phyloP scores from a whole-genome alignment of 179 eudicot species.

The Silene noctiflora region DNA sequence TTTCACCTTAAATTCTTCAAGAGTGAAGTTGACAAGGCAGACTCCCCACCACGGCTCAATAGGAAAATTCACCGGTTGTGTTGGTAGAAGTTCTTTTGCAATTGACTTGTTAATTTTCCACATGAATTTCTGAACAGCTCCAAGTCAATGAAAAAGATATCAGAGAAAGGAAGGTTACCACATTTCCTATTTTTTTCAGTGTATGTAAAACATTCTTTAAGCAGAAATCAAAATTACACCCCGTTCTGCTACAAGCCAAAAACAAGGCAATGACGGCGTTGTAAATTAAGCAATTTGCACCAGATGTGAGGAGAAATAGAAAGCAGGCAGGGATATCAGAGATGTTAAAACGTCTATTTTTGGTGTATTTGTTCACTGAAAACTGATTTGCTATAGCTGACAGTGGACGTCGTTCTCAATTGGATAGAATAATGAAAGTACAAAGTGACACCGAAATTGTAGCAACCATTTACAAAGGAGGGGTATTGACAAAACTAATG shows the following conservation, averaged over 20 bases:
- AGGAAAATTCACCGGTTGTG: constrained; percentile 78
- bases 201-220: not conserved
- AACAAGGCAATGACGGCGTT: not conserved
- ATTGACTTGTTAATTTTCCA: constrained; percentile 99
- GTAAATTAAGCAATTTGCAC: not conserved
- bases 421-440: no score
- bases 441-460: no score
- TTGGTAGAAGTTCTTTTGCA: constrained; percentile 88
- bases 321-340: not conserved
- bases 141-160: constrained; percentile 27
- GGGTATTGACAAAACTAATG: not conserved
- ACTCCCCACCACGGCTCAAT: constrained; percentile 99
- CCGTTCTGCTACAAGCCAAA: not conserved
- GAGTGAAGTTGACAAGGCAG: constrained; percentile 91
- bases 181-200: constrained; percentile 6
- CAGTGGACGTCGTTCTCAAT: not conserved
- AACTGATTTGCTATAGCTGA: constrained; percentile 7
- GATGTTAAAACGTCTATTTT: not conserved
- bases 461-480: no score
- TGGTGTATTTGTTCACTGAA: not conserved
- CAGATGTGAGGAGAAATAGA: not conserved
- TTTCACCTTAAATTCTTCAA: constrained; percentile 94
- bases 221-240: constrained; percentile 4
- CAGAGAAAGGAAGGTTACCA: constrained; percentile 18
- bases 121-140: constrained; percentile 88